These are phyloP conservation scores for Penicillium canariense DNA, from an alignment of 495 filamentous ascomycete genomes.

Conservation along the genomic window DNA sequence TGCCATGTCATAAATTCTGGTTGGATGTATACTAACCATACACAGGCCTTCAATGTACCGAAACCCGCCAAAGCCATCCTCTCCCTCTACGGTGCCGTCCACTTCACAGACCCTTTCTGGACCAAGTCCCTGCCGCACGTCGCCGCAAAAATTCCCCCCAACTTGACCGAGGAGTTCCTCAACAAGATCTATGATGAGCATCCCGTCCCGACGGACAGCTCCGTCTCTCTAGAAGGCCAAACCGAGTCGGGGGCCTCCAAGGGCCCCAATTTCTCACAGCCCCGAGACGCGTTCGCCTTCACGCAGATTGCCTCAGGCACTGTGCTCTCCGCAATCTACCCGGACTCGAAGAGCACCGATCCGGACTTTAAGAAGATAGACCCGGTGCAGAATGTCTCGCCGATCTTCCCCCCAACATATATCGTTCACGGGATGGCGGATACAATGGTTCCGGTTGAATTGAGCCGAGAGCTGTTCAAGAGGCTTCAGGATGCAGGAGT, in stretches of 20 bases:
- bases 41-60: conserved; percentile 30
- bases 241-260: conserved; percentile 17
- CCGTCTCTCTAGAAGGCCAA: conserved; percentile 36
- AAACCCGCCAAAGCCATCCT: conserved; percentile 31
- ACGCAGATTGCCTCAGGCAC: conserved; percentile 34
- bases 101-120: conserved; percentile 47
- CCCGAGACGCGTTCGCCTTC: conserved; percentile 38
- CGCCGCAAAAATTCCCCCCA: conserved; percentile 28
- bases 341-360: conserved; percentile 6
- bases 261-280: conserved; percentile 29
- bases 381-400: conserved; percentile 20
- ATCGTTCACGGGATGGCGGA: conserved; percentile 32
- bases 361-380: conserved; percentile 23
- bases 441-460: conserved; percentile 27
- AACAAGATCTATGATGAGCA: conserved; percentile 27
- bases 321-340: conserved; percentile 28
- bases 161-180: conserved; percentile 17
- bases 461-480: conserved; percentile 26
- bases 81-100: conserved; percentile 35
- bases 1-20: background rate
- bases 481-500: conserved; percentile 23
- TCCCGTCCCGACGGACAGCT: conserved; percentile 29
- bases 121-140: conserved; percentile 67
- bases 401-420: conserved; percentile 31
- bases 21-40: background rate